Evolutionary conservation across 306 rosid genomes (phyloP).

Genomic region (Vachellia pachyceras): DNA sequence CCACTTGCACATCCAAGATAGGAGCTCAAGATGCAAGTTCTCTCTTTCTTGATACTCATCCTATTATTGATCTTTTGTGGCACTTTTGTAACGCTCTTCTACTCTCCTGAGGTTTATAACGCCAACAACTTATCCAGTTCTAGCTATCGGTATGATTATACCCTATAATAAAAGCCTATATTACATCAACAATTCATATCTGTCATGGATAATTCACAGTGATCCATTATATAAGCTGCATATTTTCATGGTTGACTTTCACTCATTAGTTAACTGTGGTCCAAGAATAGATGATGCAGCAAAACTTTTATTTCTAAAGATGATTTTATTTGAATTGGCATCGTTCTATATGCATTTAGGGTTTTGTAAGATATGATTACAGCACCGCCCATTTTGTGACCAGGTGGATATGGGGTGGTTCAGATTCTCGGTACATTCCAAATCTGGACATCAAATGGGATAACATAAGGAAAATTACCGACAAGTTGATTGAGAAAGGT

Average conservation of each 20-base stretch:
- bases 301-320: neutral
- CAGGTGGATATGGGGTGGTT: slow-evolving; percentile 93
- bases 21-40: slow-evolving; percentile 71
- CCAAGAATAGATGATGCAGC: neutral
- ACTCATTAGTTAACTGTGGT: neutral
- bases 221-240: too few species aligned
- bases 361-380: neutral
- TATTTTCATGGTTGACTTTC: neutral
- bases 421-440: slow-evolving; percentile 64
- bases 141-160: slow-evolving; percentile 54
- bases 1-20: slow-evolving; percentile 67
- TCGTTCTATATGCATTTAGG: neutral
- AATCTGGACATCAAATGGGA: slow-evolving; percentile 59
- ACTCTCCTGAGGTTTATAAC: slow-evolving; percentile 73
- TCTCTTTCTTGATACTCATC: slow-evolving; percentile 66
- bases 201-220: too few species aligned
- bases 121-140: slow-evolving; percentile 55
- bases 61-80: slow-evolving; percentile 59
- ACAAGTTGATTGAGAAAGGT: slow-evolving; percentile 41
- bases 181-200: too few species aligned
- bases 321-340: neutral
- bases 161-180: neutral
- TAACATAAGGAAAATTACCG: slow-evolving; percentile 55
- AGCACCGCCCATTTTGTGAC: slow-evolving; percentile 43
- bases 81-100: slow-evolving; percentile 62